Base-by-base conservation (phyloP, 2,329 filamentous ascomycete genomes). In the Hypoxylon sp. region DNA sequence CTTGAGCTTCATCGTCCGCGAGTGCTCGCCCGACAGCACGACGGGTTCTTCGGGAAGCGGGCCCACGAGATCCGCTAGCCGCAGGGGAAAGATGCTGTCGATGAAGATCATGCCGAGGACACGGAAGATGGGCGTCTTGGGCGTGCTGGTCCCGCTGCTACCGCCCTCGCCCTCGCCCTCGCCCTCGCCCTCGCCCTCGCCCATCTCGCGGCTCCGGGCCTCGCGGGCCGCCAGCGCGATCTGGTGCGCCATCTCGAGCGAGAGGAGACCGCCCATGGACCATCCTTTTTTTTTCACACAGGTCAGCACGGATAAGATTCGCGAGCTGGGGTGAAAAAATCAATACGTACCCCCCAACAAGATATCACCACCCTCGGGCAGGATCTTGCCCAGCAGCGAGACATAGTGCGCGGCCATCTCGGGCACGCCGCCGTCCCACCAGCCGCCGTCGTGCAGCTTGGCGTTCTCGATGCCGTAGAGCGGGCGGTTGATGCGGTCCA, bases 391-490 rank as follows among this genome's bases (percentile, higher is more conserved):
- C 59, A 88, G 80, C 59, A 82, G 77, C 2, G 68, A 65, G 34
- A 81, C 76, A 68, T 89, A 88, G 6, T 81, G 72, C 1, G 75
- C 69, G 0, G 82, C 85, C 84, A 88, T 87, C 69, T 86, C 81
- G 0, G 79, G 75, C 10, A 89, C 71, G 3, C 85, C 84, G 30
- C 83, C 85, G 0, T 79, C 75, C 76, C 85, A 88, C 5, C 74
- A 74, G 13, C 78, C 73, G 6, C 79, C 81, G 1, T 78, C 78
- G 62, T 78, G 73, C 68, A 86, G 87, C 60, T 78, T 76, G 4
- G 85, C 83, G 71, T 88, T 88, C 62, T 80, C 75, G 57, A 89
- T 84, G 53, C 81, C 86, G 65, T 83, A 86, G 37, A 86, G 74
- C 17, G 78, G 74, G 4, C 86, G 83, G 32, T 75, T 74, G 20